Percentiles rank a stretch among this genome's conserved stretches.
Conservation (phyloP, 768 basidiomycete genomes). For the Hericium alpestre region DNA sequence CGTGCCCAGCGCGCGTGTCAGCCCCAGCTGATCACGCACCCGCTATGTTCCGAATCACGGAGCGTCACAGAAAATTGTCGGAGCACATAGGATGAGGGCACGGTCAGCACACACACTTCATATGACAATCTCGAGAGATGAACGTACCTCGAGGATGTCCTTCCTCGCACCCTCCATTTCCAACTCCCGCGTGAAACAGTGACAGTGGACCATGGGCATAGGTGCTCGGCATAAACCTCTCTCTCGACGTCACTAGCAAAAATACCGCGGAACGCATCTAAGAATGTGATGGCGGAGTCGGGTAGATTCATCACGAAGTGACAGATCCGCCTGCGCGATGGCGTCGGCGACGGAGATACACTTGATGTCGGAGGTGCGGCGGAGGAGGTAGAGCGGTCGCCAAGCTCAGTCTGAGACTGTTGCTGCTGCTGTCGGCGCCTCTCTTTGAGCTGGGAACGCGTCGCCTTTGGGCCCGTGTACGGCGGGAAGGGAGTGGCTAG, state of each 20-base stretch:
- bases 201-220: slow-evolving; percentile 90
- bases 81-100: not conserved
- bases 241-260: slow-evolving; percentile 36
- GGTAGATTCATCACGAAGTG: slow-evolving; percentile 99
- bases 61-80: not conserved
- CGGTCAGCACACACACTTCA: not conserved
- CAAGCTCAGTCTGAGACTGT: not conserved
- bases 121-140: not conserved
- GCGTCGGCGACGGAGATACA: slow-evolving; percentile 6
- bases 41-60: slow-evolving; percentile 35
- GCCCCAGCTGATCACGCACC: slow-evolving; percentile 41
- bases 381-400: slow-evolving; percentile 1
- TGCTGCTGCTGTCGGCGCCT: slow-evolving; percentile 23
- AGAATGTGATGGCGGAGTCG: slow-evolving; percentile 79
- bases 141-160: slow-evolving; percentile 74
- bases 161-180: slow-evolving; percentile 54
- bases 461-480: slow-evolving; percentile 26
- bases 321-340: slow-evolving; percentile 45
- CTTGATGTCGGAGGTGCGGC: slow-evolving; percentile 2
- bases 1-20: slow-evolving; percentile 31
- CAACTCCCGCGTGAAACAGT: slow-evolving; percentile 88
- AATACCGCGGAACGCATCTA: slow-evolving; percentile 79
- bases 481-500: slow-evolving; percentile 61
- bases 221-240: slow-evolving; percentile 18
- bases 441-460: slow-evolving; percentile 34